Base-by-base conservation (phyloP, 345 rosid species). In the Gossypium thurberi region DNA sequence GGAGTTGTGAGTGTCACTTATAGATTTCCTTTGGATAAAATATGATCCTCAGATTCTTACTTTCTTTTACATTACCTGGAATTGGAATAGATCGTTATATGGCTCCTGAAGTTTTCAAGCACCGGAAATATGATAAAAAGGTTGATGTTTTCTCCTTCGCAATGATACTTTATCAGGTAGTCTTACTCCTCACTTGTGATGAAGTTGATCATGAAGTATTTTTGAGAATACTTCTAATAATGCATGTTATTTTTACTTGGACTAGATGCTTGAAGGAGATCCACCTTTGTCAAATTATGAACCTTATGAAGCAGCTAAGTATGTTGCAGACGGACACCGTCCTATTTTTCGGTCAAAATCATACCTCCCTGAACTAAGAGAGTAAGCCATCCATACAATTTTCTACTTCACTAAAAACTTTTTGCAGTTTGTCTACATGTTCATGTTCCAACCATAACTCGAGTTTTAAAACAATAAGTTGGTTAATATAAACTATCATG, bases 41-140 rank as follows among this genome's bases (percentile, higher is more conserved):
- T 57, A 21, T 43, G 48, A 68, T 68, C 56, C 59, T 79, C 57
- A 75, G 26, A 37, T 69, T 59, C 79, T 83, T 58, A 76, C 60
- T 74, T 59, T 80, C 60, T 53, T 76, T 3, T 58, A 46, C 21
- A 69, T 77, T 70, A 68, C 23, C 58, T 76, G 47, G 74, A 9
- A 53, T 21, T 28, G 70, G 77, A 76, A 71, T 81, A 95, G 99
- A 95, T 71, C 97, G 98, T 21, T 95, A 95, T 71, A 95, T 95
- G 99, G 99, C 99, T 84, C 99, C 99, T 63, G 99, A 95, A 84
- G 98, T 95, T 71, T 95, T 95, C 91, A 95, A 75, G 86, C 98
- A 95, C 82, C 84, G 94, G 76, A 92, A 81, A 88, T 95, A 92
- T 8, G 99, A 95, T 85, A 95, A 95, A 87, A 95, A 92, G 83